Base-by-base conservation (phyloP, 2,329 filamentous ascomycete species). In the Seiridium unicorne region DNA sequence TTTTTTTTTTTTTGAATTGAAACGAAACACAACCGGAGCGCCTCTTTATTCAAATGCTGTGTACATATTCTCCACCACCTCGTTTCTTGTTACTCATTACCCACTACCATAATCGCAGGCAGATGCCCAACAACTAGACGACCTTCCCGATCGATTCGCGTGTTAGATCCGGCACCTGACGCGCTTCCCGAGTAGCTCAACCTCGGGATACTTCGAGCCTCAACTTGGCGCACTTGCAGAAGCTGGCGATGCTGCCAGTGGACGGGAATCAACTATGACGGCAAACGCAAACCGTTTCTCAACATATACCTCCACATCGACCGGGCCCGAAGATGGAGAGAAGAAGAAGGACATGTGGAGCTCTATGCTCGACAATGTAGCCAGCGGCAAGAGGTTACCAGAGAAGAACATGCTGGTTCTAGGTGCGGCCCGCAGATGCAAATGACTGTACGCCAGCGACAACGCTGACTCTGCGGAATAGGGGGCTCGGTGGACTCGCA, bases 311-410 rank as follows among this genome's bases (percentile, higher is more conserved):
- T 77, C 77, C 67, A 83, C 76, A 65, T 86, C 80, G 65, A 74
- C 68, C 51, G 71, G 70, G 59, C 76, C 73, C 61, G 40, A 34
- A 68, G 83, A 82, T 65, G 84, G 80, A 75, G 89, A 90, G 68
- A 89, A 89, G 64, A 93, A 92, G 79, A 92, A 91, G 77, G 92
- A 96, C 73, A 89, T 97, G 76, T 97, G 94, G 94, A 93, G 90
- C 62, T 93, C 92, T 49, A 92, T 97, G 90, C 83, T 97, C 66
- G 92, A 96, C 75, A 89, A 87, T 57, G 93, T 95, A 67, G 92
- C 93, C 68, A 96, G 91, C 76, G 92, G 91, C 66, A 96, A 95
- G 81, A 86, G 90, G 67, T 79, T 97, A 69, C 92, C 93, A 5
- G 92, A 97, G 77, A 97, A 97, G 84, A 96, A 93, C 73, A 78